These are phyloP conservation scores for Trichoderma sp. DNA, from an alignment of 2,329 filamentous ascomycete species.

Conservation along the genomic window DNA sequence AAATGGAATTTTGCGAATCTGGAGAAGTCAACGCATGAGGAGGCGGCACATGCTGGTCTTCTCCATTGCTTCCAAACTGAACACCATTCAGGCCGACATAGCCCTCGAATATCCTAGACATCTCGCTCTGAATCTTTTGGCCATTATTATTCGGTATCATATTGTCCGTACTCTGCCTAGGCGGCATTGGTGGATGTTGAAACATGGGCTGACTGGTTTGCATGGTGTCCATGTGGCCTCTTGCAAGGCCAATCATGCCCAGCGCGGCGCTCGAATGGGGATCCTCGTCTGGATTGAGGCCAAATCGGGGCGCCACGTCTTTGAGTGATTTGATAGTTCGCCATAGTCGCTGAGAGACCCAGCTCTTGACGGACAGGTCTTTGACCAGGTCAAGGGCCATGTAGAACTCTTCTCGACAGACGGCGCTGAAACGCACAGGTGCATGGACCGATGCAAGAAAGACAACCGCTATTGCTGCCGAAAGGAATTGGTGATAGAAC, in stretches of 20 bases:
- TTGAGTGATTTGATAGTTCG: conserved; percentile 70
- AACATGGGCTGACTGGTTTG: conserved; percentile 33
- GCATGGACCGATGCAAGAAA: conserved; percentile 77
- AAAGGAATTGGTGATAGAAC: conserved; percentile 79
- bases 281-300: conserved; percentile 54
- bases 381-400: conserved; percentile 74
- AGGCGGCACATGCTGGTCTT: conserved; percentile 31
- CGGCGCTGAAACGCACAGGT: conserved; percentile 67
- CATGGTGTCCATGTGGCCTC: conserved; percentile 38
- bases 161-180: conserved; percentile 22
- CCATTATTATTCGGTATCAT: conserved; percentile 46
- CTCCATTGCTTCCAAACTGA: conserved; percentile 34
- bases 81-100: conserved; percentile 43
- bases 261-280: conserved; percentile 54
- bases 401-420: conserved; percentile 76
- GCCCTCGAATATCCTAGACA: conserved; percentile 50
- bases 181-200: conserved; percentile 29
- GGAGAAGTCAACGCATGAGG: conserved; percentile 32
- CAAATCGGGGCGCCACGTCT: conserved; percentile 69
- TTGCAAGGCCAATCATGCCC: conserved; percentile 58
- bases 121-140: conserved; percentile 53
- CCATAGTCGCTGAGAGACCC: conserved; percentile 73
- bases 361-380: conserved; percentile 69
- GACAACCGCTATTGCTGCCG: conserved; percentile 72
- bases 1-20: conserved; percentile 31